Percentiles rank a stretch among this genome's conserved stretches.
Evolutionary conservation across 2,329 filamentous ascomycete genomes (phyloP).

Genomic region (Aspergillus brasiliensis): DNA sequence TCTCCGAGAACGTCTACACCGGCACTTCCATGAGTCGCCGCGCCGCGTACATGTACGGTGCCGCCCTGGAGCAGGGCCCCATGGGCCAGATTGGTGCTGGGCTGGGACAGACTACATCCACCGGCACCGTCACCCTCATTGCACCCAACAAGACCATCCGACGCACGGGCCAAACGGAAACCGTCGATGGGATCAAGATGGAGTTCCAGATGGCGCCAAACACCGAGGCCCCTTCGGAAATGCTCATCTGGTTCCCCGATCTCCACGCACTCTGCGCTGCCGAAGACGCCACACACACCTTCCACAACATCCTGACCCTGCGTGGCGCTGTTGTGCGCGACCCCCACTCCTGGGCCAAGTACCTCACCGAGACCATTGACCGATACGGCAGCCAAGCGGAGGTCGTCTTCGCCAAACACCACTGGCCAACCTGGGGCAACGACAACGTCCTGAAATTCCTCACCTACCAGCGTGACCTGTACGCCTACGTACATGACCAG

Average conservation of each 20-base stretch:
- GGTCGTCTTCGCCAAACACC: constrained; percentile 41
- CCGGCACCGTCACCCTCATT: constrained; percentile 36
- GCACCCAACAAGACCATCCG: constrained; percentile 37
- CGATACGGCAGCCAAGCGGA: constrained; percentile 34
- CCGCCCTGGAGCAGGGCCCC: constrained; percentile 28
- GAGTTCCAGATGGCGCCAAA: constrained; percentile 46
- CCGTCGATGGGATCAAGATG: constrained; percentile 41
- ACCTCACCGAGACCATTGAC: constrained; percentile 38
- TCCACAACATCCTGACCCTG: constrained; percentile 48
- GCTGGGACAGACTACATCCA: constrained; percentile 34
- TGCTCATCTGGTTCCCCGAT: constrained; percentile 46
- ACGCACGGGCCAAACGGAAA: constrained; percentile 31
- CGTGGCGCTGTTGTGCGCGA: constrained; percentile 47
- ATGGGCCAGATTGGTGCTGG: constrained; percentile 42
- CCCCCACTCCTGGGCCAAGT: constrained; percentile 41
- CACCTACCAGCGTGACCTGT: constrained; percentile 42
- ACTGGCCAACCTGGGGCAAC: constrained; percentile 46
- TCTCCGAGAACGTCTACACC: constrained; percentile 44
- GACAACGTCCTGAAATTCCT: constrained; percentile 30
- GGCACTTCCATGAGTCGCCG: constrained; percentile 44
- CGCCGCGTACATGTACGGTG: constrained; percentile 46
- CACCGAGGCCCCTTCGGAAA: constrained; percentile 47
- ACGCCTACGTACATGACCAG: constrained; percentile 45
- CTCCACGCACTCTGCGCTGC: constrained; percentile 40
- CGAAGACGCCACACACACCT: constrained; percentile 42